Conservation (phyloP, 2,329 filamentous ascomycete species). For the Microthyrium microscopicum region DNA sequence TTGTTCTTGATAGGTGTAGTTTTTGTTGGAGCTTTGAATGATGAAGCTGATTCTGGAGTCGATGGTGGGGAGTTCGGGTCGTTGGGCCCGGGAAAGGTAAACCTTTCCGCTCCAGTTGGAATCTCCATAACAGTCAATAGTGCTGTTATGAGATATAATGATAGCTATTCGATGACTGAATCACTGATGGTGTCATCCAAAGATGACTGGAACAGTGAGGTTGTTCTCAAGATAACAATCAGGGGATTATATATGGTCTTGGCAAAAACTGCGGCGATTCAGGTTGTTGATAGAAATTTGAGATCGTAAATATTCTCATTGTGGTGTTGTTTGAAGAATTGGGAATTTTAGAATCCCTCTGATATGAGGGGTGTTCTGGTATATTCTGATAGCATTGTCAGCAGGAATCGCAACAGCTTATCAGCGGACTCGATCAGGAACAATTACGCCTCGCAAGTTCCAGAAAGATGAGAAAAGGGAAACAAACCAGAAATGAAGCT, state of each 20-base stretch:
- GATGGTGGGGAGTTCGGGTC: no score
- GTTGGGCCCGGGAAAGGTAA: conserved; percentile 4
- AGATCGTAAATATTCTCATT: no score
- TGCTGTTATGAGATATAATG: background rate
- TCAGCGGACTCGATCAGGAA: no score
- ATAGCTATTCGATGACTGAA: background rate
- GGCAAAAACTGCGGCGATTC: conserved; percentile 5
- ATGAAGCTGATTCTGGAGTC: conserved; percentile 4
- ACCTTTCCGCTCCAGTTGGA: conserved; percentile 1
- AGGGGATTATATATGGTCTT: conserved; percentile 1
- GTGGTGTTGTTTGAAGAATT: no score
- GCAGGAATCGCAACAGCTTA: no score
- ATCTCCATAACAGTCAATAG: conserved; percentile 1
- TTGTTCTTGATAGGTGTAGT: conserved; percentile 16
- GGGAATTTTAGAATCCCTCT: no score
- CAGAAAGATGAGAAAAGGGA: no score
- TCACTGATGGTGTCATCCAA: background rate
- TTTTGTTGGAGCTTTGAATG: background rate
- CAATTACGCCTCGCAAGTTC: no score
- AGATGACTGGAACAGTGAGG: conserved; percentile 1
- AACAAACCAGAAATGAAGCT: no score
- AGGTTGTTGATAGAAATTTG: background rate
- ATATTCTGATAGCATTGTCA: no score
- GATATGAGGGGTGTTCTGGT: no score
- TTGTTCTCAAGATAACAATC: conserved; percentile 5